Base-by-base conservation (phyloP, 768 basidiomycete species). In the Suillus fuscotomentosus region DNA sequence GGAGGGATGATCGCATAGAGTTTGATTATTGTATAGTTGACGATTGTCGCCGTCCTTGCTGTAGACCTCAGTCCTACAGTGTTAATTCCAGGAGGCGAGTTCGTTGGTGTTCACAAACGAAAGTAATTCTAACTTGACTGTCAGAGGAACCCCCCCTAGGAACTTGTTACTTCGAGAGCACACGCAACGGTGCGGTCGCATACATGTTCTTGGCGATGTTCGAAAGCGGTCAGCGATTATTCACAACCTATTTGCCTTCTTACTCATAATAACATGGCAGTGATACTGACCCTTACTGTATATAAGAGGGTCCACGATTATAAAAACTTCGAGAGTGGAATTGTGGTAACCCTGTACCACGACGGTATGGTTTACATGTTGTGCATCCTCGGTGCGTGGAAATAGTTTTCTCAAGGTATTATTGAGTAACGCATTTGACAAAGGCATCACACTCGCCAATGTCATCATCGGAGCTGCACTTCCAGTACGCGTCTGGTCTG, bases 311-410 rank as follows among this genome's bases (percentile, higher is more conserved):
- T 60, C 3, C 39, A 47, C 31, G 62, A 56, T 11, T 63, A 61
- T 17, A 27, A n/a, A 24, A 31, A 22, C 31, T 43, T 22, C 3
- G 56, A 5, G 17, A 72, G 70, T 10, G n/a, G 55, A 8, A 60
- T 72, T 5, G 48, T 70, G 9, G 13, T n/a, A 22, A 61, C 45
- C 11, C 31, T 60, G 8, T 72, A 72, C 61, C 54, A 62, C 20
- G 70, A 72, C 24, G 43, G 62, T 27, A 63, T 72, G 60, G 11
- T 70, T 47, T 72, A 70, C 17, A 57, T 72, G 17, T 0, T 47
- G 45, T 70, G 66, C 36, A 68, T 72, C 20, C 61, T 65, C 36
- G 24, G 70, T 70, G 48, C 51, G 68, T 41, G 6, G 5, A 27
- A 9, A 50, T 1, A 17, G 14, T 41, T 27, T 8, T 3, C 13